Evolutionary conservation across 108 stramenopile genomes (phyloP), one percentile per base, ranked within the genome.

Genomic region (Epithemia pelagica): DNA sequence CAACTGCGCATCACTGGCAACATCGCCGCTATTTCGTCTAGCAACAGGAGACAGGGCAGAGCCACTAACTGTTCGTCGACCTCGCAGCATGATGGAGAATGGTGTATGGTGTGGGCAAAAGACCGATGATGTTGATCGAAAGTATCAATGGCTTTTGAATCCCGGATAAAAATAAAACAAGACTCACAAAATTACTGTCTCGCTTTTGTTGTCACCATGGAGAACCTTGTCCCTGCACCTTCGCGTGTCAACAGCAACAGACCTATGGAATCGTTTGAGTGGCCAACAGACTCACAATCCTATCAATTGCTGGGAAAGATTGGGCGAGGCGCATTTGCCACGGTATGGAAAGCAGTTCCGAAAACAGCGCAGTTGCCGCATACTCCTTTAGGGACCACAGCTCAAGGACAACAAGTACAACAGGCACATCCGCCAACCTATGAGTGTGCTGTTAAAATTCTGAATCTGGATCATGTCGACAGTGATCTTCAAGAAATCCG

Each of bases 291-390:
- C 32, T 61, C 87, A 1, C 51, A 61, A 29, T 61, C 64, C 23
- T 94, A 90, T 60, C 72, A 78, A n/a, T 58, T 89, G 31, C 66
- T 75, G 28, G 78, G 82, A 54, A 80, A 85, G 54, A 96, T 98
- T 31, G 97, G 97, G 18, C 87, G 89, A 65, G 97, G 97, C 10
- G 97, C 96, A 23, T 98, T 96, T 76, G 97, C 96, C 22, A 81
- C 91, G 7, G 97, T 98, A 0, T 98, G 88, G 86, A 77, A 80
- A 52, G 96, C 94, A 63, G 62, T 10, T 69, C 80, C 22, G 61
- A 64, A 55, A 60, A 51, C n/a, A 65, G 24, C 32, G 19, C 33
- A n/a, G 54, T n/a, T n/a, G n/a, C n/a, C n/a, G n/a, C n/a, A n/a
- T n/a, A n/a, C n/a, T n/a, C n/a, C n/a, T n/a, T n/a, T n/a, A n/a